Evolutionary conservation across 768 basidiomycete species (phyloP).

Genomic region (Tulasnella sp.): DNA sequence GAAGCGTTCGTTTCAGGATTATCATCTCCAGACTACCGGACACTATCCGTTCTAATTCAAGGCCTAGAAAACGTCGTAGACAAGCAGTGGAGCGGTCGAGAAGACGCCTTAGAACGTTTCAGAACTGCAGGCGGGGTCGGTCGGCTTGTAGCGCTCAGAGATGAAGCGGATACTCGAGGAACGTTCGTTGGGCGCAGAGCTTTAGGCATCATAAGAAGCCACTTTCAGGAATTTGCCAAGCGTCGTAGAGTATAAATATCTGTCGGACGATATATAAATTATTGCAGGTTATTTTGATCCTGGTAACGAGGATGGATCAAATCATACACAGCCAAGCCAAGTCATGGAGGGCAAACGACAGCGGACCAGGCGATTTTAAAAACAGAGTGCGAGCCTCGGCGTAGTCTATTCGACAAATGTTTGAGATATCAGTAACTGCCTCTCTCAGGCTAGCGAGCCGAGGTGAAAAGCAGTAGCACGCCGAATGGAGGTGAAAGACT

Average conservation of each 20-base stretch:
- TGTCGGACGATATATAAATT: no score
- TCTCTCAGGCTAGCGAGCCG: no score
- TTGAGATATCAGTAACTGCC: no score
- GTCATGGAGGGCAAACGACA: no score
- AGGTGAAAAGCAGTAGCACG: no score
- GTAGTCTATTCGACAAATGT: no score
- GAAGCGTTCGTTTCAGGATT: not conserved
- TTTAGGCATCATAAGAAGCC: not conserved
- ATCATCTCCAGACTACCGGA: not conserved
- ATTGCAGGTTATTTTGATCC: no score
- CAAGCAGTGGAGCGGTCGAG: not conserved
- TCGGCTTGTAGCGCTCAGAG: not conserved
- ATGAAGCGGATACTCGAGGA: not conserved
- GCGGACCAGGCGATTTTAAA: no score
- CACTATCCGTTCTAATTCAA: not conserved
- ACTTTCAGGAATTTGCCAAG: not conserved
- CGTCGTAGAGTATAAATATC: not conserved
- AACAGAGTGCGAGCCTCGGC: no score
- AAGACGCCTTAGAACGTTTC: not conserved
- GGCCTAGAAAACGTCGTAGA: not conserved
- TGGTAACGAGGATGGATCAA: no score
- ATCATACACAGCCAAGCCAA: no score
- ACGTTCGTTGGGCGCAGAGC: not conserved
- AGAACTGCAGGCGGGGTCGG: not conserved
- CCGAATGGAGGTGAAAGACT: no score